phyloP scores from a whole-genome alignment of 169 alveolate genomes.

The Besnoitia besnoiti region DNA sequence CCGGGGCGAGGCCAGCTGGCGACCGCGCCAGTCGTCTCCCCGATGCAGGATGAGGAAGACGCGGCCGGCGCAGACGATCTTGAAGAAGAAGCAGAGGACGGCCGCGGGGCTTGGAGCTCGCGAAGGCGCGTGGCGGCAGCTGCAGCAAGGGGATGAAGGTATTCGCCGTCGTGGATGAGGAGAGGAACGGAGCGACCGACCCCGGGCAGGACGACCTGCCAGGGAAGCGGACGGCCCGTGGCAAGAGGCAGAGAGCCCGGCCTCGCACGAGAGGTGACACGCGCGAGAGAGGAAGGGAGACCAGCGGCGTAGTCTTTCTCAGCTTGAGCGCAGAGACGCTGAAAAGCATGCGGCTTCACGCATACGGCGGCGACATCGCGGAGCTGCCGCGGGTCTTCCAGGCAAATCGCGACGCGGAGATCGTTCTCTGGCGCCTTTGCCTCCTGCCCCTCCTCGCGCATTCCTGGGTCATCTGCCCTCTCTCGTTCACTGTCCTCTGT shows the following conservation, averaged over 20 bases:
- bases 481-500: background rate
- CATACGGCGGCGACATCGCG: background rate
- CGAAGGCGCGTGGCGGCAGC: background rate
- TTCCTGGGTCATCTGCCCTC: background rate
- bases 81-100: background rate
- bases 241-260: background rate
- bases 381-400: background rate
- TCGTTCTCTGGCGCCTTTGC: background rate
- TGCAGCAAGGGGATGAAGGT: background rate
- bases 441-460: background rate
- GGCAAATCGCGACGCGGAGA: background rate
- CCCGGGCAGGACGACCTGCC: background rate
- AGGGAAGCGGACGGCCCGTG: background rate
- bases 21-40: background rate
- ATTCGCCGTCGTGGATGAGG: constrained; percentile 1
- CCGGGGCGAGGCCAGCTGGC: too few relatives aligned
- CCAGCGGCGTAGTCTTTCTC: background rate
- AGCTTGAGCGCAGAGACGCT: background rate
- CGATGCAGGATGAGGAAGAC: background rate
- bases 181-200: background rate
- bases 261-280: background rate
- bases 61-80: background rate
- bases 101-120: background rate
- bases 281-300: background rate
- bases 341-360: background rate